phyloP scores from a whole-genome alignment of 1,139 yeast genomes.

The Yamadazyma taylorii region DNA sequence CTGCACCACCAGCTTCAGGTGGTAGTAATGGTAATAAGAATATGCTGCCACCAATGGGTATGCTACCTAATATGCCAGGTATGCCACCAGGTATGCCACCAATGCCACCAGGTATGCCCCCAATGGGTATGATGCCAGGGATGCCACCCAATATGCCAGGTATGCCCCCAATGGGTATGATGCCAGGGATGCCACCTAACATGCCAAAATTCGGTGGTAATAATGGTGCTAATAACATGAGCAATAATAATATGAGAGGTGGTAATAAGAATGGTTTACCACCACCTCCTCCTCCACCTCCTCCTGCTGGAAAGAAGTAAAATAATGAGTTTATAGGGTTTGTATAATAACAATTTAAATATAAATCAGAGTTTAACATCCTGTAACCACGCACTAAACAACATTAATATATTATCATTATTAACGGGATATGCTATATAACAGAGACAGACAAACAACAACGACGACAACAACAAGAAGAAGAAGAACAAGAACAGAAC shows the following conservation, averaged over 20 bases:
- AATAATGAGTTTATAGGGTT: slow-evolving; percentile 4
- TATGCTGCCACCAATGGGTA: slow-evolving; percentile 21
- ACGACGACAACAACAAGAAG: too few relatives aligned
- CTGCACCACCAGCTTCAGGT: slow-evolving; percentile 3
- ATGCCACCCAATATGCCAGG: slow-evolving; percentile 8
- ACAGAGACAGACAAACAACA: background rate
- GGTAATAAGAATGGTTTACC: slow-evolving; percentile 5
- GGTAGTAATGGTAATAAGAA: slow-evolving; percentile 8
- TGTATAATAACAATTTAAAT: background rate
- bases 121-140: slow-evolving; percentile 18
- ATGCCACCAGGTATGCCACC: slow-evolving; percentile 16
- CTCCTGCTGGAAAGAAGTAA: slow-evolving; percentile 10
- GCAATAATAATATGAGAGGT: background rate
- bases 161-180: slow-evolving; percentile 1
- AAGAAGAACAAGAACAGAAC: background rate
- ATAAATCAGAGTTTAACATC: too few relatives aligned
- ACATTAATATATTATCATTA: background rate
- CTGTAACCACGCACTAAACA: too few relatives aligned
- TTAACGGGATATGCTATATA: slow-evolving; percentile 9
- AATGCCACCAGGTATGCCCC: slow-evolving; percentile 21
- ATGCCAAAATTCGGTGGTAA: slow-evolving; percentile 7
- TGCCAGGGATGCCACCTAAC: slow-evolving; percentile 2
- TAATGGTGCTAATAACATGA: slow-evolving; percentile 2
- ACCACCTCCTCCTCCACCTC: slow-evolving; percentile 23
- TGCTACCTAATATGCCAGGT: slow-evolving; percentile 21